Conservation (phyloP, 371 early-diverging fungal species). For the Mucor indicus region DNA sequence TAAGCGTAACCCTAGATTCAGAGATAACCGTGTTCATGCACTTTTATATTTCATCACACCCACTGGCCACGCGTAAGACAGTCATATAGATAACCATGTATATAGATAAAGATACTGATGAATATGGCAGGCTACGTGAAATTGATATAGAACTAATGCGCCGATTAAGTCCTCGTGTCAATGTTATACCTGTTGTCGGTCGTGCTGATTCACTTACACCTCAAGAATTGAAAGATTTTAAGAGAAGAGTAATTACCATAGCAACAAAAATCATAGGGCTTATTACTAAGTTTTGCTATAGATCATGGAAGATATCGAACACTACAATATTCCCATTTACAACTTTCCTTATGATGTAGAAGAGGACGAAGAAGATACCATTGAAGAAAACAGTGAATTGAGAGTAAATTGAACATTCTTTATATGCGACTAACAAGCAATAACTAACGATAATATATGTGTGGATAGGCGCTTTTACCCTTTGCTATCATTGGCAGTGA, state of each 20-base stretch:
- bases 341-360: constrained; percentile 77
- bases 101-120: neutral
- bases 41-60: constrained; percentile 97
- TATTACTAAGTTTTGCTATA: constrained; percentile 6
- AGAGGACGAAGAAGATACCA: constrained; percentile 90
- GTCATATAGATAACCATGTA: neutral
- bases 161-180: constrained; percentile 86
- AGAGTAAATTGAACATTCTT: constrained; percentile 51
- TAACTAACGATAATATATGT: no score
- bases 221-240: constrained; percentile 74
- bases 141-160: constrained; percentile 98
- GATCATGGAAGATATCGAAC: constrained; percentile 91
- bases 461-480: constrained; percentile 81
- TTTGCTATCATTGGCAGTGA: constrained; percentile 97
- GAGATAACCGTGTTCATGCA: constrained; percentile 97
- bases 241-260: constrained; percentile 64
- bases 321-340: constrained; percentile 90
- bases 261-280: neutral
- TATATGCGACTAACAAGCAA: no score
- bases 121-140: constrained; percentile 78
- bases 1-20: constrained; percentile 95
- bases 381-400: constrained; percentile 94
- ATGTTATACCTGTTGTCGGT: constrained; percentile 92
- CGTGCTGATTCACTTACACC: constrained; percentile 78
- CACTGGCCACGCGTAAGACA: constrained; percentile 85